phyloP scores from a whole-genome alignment of 805 yeast species.

The Candida tallmaniae region DNA sequence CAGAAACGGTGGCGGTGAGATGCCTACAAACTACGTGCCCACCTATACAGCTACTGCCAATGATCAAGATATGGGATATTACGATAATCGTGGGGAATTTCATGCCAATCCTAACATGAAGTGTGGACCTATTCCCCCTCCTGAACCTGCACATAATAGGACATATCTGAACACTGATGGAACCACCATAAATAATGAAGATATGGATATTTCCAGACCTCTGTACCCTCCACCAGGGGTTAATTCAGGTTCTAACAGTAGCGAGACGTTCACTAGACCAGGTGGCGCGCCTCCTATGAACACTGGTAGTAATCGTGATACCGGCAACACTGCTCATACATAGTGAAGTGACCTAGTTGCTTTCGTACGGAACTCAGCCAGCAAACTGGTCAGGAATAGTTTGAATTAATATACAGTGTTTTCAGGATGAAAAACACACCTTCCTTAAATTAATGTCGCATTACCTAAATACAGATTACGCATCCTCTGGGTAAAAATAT shows the following conservation, averaged over 20 bases:
- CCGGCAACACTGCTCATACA: no score
- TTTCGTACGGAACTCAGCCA: no score
- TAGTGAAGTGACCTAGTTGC: no score
- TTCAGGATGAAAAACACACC: no score
- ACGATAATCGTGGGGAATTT: conserved; percentile 55
- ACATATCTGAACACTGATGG: conserved; percentile 9
- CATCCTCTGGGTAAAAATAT: no score
- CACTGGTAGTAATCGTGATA: no score
- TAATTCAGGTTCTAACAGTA: no score
- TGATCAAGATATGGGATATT: conserved; percentile 74
- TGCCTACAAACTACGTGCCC: conserved; percentile 51
- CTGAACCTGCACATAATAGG: conserved; percentile 10
- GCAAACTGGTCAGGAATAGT: no score
- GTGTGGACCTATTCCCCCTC: conserved; percentile 4
- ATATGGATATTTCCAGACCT: conserved; percentile 6
- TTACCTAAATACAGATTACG: no score
- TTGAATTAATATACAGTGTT: no score
- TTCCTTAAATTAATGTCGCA: no score
- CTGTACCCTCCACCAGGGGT: conserved; percentile 1
- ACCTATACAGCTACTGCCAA: conserved; percentile 63
- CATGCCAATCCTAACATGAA: conserved; percentile 30
- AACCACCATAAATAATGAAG: conserved; percentile 4
- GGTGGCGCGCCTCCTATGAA: no score
- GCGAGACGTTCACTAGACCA: conserved; percentile 5
- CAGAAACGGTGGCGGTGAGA: conserved; percentile 34